Evolutionary conservation across 1,284 basidiomycete species (phyloP).

Genomic region (Hypsizygus ulmarius): DNA sequence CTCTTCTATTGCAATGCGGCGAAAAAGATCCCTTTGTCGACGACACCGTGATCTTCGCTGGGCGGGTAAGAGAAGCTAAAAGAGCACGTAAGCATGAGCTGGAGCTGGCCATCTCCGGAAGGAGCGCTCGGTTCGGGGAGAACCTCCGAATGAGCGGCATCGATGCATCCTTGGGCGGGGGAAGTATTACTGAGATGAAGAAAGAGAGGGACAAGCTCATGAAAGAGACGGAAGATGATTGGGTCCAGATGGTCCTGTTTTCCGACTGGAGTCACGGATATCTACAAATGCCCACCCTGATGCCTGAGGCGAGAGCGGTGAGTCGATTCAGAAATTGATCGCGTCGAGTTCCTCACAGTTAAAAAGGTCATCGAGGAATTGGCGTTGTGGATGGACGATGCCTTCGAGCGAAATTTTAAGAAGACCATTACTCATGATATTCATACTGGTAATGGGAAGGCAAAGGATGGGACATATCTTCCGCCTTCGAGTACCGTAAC

Average conservation of each 20-base stretch:
- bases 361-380: slow-evolving; percentile 74
- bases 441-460: background rate
- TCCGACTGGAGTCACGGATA: slow-evolving; percentile 94
- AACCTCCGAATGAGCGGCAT: slow-evolving; percentile 45
- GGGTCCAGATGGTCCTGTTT: slow-evolving; percentile 91
- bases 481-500: slow-evolving; percentile 1
- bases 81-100: slow-evolving; percentile 72
- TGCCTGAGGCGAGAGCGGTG: slow-evolving; percentile 78
- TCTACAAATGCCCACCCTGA: slow-evolving; percentile 88
- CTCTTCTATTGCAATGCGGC: slow-evolving; percentile 88
- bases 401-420: slow-evolving; percentile 45
- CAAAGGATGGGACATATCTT: background rate
- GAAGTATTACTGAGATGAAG: slow-evolving; percentile 41
- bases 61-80: slow-evolving; percentile 90
- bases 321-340: slow-evolving; percentile 15
- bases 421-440: background rate
- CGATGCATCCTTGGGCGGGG: slow-evolving; percentile 30
- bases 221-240: slow-evolving; percentile 84
- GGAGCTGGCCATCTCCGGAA: slow-evolving; percentile 52
- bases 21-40: slow-evolving; percentile 98
- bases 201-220: slow-evolving; percentile 59
- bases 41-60: slow-evolving; percentile 93
- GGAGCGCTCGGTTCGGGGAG: slow-evolving; percentile 58
- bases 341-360: background rate
- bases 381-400: slow-evolving; percentile 89